These are phyloP conservation scores for Sugiyamaella novakii DNA, from an alignment of 1,139 yeast species.

Conservation along the genomic window DNA sequence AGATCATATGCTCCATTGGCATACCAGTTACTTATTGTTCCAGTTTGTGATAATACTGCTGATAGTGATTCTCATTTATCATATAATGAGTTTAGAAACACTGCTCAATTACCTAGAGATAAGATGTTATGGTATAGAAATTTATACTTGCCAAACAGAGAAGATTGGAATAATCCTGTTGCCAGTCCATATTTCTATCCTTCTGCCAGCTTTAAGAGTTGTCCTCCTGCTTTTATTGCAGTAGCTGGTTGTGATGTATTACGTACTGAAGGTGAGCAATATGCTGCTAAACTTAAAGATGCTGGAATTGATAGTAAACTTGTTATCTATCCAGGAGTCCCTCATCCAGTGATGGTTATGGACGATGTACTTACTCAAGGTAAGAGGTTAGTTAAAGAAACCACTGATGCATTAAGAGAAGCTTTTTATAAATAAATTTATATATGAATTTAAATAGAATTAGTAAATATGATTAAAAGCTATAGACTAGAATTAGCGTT, in stretches of 20 bases:
- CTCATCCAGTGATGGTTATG: slow-evolving; percentile 56
- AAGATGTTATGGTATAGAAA: slow-evolving; percentile 55
- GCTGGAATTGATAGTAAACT: slow-evolving; percentile 47
- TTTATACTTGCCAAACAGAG: slow-evolving; percentile 48
- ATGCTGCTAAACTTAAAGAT: slow-evolving; percentile 46
- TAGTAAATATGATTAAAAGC: no score
- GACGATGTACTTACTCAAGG: slow-evolving; percentile 50
- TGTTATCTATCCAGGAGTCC: slow-evolving; percentile 48
- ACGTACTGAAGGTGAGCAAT: slow-evolving; percentile 51
- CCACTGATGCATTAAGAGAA: slow-evolving; percentile 28
- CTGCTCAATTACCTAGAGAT: slow-evolving; percentile 52
- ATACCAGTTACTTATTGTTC: slow-evolving; percentile 51
- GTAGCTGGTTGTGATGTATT: slow-evolving; percentile 52
- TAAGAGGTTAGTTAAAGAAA: slow-evolving; percentile 43
- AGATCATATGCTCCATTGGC: slow-evolving; percentile 44
- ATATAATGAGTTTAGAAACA: slow-evolving; percentile 48
- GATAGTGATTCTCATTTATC: slow-evolving; percentile 45
- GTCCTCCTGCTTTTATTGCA: slow-evolving; percentile 50
- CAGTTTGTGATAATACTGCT: slow-evolving; percentile 54
- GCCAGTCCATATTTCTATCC: slow-evolving; percentile 51
- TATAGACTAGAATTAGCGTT: no score
- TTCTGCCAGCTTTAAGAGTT: slow-evolving; percentile 45
- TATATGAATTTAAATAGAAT: no score
- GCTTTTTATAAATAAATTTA: slow-evolving; percentile 26
- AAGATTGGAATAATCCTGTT: slow-evolving; percentile 46